These are phyloP conservation scores for Podaxis sp. DNA, from an alignment of 768 basidiomycete genomes.

Conservation along the genomic window DNA sequence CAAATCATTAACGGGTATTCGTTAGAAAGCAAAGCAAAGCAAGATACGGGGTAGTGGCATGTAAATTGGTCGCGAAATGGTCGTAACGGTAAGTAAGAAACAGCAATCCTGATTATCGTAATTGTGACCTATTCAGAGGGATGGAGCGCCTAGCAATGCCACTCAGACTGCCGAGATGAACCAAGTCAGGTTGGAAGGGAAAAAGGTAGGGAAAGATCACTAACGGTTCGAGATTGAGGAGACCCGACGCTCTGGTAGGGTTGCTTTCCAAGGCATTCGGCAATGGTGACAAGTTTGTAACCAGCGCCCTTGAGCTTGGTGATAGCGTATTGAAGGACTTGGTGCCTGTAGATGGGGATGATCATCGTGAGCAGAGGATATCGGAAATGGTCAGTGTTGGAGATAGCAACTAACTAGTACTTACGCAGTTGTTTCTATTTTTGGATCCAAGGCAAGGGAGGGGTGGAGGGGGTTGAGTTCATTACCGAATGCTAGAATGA, in stretches of 20 bases:
- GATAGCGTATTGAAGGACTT: neutral
- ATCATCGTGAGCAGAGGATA: neutral
- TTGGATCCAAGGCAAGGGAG: neutral
- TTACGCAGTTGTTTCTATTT: constrained; percentile 20
- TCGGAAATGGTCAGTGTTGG: neutral
- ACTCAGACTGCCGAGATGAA: no score
- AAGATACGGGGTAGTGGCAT: no score
- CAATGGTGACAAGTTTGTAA: constrained; percentile 34
- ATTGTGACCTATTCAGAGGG: no score
- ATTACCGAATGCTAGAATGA: neutral
- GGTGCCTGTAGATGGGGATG: neutral
- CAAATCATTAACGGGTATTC: no score
- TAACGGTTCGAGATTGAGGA: constrained; percentile 4
- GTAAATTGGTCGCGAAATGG: no score
- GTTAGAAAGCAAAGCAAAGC: no score
- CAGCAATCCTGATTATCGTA: no score
- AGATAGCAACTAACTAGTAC: neutral
- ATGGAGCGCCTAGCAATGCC: no score
- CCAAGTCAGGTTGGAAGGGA: no score
- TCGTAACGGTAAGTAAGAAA: no score
- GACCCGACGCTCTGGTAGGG: constrained; percentile 25
- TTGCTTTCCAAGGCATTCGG: constrained; percentile 30
- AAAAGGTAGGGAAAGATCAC: neutral
- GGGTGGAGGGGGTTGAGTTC: neutral
- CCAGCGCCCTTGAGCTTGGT: constrained; percentile 23